Evolutionary conservation across 345 rosid species (phyloP), one percentile per base, ranked within the genome.

Genomic region (Bruguiera gymnorhiza): DNA sequence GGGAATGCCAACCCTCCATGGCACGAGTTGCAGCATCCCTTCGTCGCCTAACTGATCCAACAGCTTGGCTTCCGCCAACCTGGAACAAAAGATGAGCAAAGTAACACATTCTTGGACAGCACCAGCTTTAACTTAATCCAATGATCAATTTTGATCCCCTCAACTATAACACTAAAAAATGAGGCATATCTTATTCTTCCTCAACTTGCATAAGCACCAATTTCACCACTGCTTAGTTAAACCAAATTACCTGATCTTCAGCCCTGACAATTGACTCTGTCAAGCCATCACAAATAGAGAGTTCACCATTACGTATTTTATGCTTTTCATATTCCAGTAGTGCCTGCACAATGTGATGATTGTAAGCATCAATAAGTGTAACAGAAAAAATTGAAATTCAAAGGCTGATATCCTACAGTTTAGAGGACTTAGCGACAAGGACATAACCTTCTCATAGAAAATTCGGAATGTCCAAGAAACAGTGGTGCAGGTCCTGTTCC

Each of bases 1-100:
- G 80, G 53, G 80, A 76, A 54, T 76, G 80, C 80, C 80, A 76
- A 20, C 80, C 80, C 50, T 76, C 70, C 80, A 76, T 76, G n/a
- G 80, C 80, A 62, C 80, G 80, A 67, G 80, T 75, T 54, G 80
- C 80, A 56, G 80, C 73, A 71, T 76, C 80, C 51, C 80, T 71
- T 23, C 76, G 59, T 46, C 73, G 76, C 68, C 80, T 62, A 27
- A 76, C 80, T 5, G 80, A 67, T 63, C 68, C 76, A 51, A 67
- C 66, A 56, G 73, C 76, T 63, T 71, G 73, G 67, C 69, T 76
- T 67, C 76, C 80, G 16, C 66, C 48, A 23, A 65, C 59, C 80
- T 76, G 72, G 61, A 67, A 65, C 46, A 11, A 50, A 15, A 62
- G 31, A 53, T 16, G 54, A 10, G 50, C 29, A 3, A 50, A 21